phyloP scores from a whole-genome alignment of 495 filamentous ascomycete genomes.

The Eremomyces bilateralis region DNA sequence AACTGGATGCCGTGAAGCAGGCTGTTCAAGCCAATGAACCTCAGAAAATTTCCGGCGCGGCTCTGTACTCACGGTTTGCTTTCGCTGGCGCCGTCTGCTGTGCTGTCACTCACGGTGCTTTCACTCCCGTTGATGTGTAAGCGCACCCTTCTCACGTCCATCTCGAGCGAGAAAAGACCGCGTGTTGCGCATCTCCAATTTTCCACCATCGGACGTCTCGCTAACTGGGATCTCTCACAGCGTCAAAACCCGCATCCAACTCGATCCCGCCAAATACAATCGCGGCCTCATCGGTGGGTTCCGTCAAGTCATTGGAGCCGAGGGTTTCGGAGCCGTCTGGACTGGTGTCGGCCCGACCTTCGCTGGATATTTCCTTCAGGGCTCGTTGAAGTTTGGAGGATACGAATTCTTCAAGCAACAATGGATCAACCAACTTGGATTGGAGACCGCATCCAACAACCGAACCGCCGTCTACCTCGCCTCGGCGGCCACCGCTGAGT shows the following conservation, averaged over 20 bases:
- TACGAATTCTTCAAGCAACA: conserved; percentile 28
- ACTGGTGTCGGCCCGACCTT: conserved; percentile 22
- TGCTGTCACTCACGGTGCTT: conserved; percentile 74
- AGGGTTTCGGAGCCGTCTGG: conserved; percentile 20
- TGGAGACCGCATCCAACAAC: conserved; percentile 21
- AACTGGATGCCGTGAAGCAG: conserved; percentile 21
- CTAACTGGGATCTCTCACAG: conserved; percentile 10
- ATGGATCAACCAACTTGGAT: conserved; percentile 22
- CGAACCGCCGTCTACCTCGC: conserved; percentile 25
- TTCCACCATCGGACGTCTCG: neutral
- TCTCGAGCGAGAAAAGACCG: no score
- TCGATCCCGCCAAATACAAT: conserved; percentile 24
- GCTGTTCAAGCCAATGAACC: conserved; percentile 13
- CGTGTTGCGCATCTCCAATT: neutral
- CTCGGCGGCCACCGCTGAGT: conserved; percentile 21
- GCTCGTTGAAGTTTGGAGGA: conserved; percentile 26
- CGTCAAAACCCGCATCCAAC: conserved; percentile 24
- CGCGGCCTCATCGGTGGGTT: conserved; percentile 23
- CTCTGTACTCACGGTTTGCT: conserved; percentile 47
- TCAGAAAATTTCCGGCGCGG: conserved; percentile 18
- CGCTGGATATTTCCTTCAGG: conserved; percentile 25
- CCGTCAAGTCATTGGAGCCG: conserved; percentile 20
- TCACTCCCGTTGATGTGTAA: conserved; percentile 95
- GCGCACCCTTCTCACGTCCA: conserved; percentile 22
- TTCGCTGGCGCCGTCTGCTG: conserved; percentile 89